Base-by-base conservation (phyloP, 371 early-diverging fungal genomes). In the Zopfochytrium polystomum region DNA sequence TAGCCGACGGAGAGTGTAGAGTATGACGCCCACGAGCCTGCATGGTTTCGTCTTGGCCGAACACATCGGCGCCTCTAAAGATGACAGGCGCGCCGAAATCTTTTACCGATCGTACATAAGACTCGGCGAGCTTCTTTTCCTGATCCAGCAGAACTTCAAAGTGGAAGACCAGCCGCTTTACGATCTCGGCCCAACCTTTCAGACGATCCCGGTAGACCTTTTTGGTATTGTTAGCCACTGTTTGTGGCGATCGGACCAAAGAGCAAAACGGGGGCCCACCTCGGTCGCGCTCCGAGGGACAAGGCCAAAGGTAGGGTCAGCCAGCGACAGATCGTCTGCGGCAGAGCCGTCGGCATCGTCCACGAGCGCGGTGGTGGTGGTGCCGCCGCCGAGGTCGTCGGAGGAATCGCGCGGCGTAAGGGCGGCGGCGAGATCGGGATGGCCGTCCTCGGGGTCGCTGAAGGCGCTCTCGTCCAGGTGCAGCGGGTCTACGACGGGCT, bases 121-220 rank as follows among this genome's bases (percentile, higher is more conserved):
- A 46, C 35, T 70, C 79, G 6, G 74, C 55, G 11, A 69, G 51
- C 23, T 60, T 59, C 60, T 64, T 61, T 49, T 78, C 74, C 53
- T 70, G 69, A 1, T 75, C 75, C 18, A 68, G 31, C 30, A 69
- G 34, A 35, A 44, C n/a, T 49, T 74, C 67, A 47, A 71, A 71
- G 52, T 71, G 59, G 23, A n/a, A n/a, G 23, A 71, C 67, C 27
- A 74, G 56, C 27, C 71, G 56, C 50, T 48, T 18, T 15, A 78
- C 71, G 11, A 75, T 59, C 11, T 61, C 57, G 29, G 58, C 38
- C 78, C 78, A 78, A 6, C 75, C 75, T 7, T 54, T 57, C 52
- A 78, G 60, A 1, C 78, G 54, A n/a, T 65, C 58, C 27, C 70
- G 44, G 60, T 70, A 73, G 43, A 70, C 58, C 68, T 68, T n/a